Evolutionary conservation across 1,284 basidiomycete genomes (phyloP).

Genomic region (Dichomitus squalens): DNA sequence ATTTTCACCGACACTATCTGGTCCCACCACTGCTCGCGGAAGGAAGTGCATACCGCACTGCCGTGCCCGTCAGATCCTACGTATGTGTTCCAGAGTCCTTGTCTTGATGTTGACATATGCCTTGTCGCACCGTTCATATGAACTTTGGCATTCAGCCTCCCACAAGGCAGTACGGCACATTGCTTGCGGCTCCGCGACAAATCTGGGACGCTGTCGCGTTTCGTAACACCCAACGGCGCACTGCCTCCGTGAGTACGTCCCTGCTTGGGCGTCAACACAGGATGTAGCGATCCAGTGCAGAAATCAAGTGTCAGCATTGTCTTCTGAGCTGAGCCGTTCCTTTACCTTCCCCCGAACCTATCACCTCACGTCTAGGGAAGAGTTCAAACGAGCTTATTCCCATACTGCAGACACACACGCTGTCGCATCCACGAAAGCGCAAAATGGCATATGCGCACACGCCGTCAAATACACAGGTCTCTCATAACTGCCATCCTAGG

Average conservation of each 20-base stretch:
- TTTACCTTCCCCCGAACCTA: background rate
- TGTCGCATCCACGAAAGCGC: no score
- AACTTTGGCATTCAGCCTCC: background rate
- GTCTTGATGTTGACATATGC: background rate
- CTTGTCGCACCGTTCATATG: background rate
- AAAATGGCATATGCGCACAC: no score
- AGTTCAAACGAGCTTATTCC: no score
- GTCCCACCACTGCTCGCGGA: background rate
- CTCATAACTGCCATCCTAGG: no score
- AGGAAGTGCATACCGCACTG: background rate
- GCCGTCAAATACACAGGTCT: no score
- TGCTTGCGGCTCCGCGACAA: no score
- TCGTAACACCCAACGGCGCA: no score
- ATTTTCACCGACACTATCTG: background rate
- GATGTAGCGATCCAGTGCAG: no score
- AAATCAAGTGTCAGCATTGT: background rate
- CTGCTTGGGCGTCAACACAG: no score
- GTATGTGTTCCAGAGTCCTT: background rate
- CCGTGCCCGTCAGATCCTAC: background rate
- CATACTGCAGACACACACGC: no score
- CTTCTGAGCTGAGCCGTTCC: background rate
- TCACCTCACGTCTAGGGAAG: no score
- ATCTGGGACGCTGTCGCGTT: no score
- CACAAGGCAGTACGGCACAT: background rate
- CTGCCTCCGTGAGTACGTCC: background rate